Percentiles rank a stretch among this genome's conserved stretches.
phyloP scores from a whole-genome alignment of 495 filamentous ascomycete species.

The Penicillium cinerascens region DNA sequence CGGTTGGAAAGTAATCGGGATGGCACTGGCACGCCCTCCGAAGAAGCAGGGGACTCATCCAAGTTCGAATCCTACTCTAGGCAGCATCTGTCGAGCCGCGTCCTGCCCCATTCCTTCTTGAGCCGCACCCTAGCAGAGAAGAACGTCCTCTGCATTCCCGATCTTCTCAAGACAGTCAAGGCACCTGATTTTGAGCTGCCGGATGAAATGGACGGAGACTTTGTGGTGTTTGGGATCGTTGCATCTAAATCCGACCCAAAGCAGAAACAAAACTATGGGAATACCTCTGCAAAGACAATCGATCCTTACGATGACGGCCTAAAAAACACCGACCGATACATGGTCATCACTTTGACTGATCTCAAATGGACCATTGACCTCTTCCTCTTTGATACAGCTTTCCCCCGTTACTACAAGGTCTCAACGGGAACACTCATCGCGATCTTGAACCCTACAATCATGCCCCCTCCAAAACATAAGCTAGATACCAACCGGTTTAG shows the following conservation, averaged over 20 bases:
- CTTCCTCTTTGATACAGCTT: conserved; percentile 87
- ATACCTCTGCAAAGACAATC: conserved; percentile 36
- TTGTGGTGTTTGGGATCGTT: conserved; percentile 82
- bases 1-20: conserved; percentile 17
- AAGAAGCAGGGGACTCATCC: conserved; percentile 32
- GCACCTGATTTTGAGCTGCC: conserved; percentile 82
- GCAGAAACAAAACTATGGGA: conserved; percentile 55
- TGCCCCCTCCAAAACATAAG: conserved; percentile 73
- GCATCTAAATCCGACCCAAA: conserved; percentile 81
- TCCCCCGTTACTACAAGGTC: conserved; percentile 87
- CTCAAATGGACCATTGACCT: conserved; percentile 88
- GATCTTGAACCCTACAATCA: conserved; percentile 86
- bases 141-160: conserved; percentile 72
- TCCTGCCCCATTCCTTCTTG: conserved; percentile 77
- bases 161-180: conserved; percentile 76
- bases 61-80: conserved; percentile 82
- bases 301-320: conserved; percentile 53
- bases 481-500: conserved; percentile 78
- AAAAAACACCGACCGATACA: conserved; percentile 71
- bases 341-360: conserved; percentile 85
- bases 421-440: conserved; percentile 82
- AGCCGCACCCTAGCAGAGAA: conserved; percentile 72
- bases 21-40: conserved; percentile 12
- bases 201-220: conserved; percentile 80
- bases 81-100: conserved; percentile 78